phyloP scores from a whole-genome alignment of 352 stramenopile genomes.

The Phytophthora hibernalis region DNA sequence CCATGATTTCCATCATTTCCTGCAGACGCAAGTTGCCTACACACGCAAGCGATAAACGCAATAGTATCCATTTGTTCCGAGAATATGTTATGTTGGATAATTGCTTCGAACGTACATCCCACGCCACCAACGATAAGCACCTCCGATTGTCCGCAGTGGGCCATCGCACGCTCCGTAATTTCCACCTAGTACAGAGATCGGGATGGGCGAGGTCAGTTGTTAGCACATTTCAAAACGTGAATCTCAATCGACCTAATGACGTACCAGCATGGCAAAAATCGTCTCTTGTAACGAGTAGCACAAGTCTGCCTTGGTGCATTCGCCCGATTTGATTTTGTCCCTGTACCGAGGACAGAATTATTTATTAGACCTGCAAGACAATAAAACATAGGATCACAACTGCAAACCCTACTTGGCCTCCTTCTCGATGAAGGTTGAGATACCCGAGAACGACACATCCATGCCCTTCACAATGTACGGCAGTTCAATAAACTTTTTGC shows the following conservation, averaged over 20 bases:
- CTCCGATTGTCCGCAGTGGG: constrained; percentile 95
- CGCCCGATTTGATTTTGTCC: constrained; percentile 80
- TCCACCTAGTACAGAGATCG: constrained; percentile 90
- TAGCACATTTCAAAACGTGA: not conserved
- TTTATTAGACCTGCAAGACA: not conserved
- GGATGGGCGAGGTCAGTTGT: not conserved
- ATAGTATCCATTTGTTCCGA: not conserved
- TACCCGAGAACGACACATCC: constrained; percentile 99
- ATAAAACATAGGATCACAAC: not conserved
- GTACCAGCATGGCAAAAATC: constrained; percentile 99
- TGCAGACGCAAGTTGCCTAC: constrained; percentile 86
- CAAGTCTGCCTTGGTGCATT: constrained; percentile 96
- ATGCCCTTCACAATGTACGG: constrained; percentile 99
- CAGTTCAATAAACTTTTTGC: constrained; percentile 94
- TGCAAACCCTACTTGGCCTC: constrained; percentile 72
- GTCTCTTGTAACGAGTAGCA: constrained; percentile 99
- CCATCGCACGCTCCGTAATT: constrained; percentile 99
- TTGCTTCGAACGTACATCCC: constrained; percentile 89
- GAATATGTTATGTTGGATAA: not conserved
- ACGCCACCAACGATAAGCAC: constrained; percentile 99
- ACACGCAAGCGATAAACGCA: not conserved
- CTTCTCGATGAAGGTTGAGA: constrained; percentile 98
- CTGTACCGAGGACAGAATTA: constrained; percentile 32
- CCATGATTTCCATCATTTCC: constrained; percentile 99
- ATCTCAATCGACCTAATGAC: not conserved